Percentiles rank a stretch among this genome's conserved stretches.
phyloP scores from a whole-genome alignment of 805 yeast genomes.

The Candida dendrica region DNA sequence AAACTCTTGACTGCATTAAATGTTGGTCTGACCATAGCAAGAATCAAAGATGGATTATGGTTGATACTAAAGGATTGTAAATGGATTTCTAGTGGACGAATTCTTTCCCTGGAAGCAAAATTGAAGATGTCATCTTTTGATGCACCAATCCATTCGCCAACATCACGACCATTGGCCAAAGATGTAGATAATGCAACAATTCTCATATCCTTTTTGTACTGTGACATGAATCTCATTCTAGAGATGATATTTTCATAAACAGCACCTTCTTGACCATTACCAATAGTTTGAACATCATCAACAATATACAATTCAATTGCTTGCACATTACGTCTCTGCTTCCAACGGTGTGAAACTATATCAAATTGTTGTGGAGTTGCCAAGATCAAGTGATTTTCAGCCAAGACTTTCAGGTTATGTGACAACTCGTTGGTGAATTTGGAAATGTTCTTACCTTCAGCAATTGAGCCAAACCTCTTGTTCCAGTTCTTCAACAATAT shows the following conservation, averaged over 20 bases:
- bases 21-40: slow-evolving; percentile 43
- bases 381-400: slow-evolving; percentile 57
- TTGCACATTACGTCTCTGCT: slow-evolving; percentile 63
- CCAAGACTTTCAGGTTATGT: slow-evolving; percentile 47
- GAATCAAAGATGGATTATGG: slow-evolving; percentile 46
- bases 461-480: slow-evolving; percentile 35
- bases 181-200: slow-evolving; percentile 67
- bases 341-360: slow-evolving; percentile 72
- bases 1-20: slow-evolving; percentile 32
- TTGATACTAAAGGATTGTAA: slow-evolving; percentile 39
- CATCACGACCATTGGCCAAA: slow-evolving; percentile 65
- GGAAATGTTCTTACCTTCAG: slow-evolving; percentile 50
- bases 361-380: slow-evolving; percentile 82
- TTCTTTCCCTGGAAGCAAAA: slow-evolving; percentile 58
- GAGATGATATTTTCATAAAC: slow-evolving; percentile 65
- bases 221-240: slow-evolving; percentile 66
- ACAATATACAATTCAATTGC: slow-evolving; percentile 60
- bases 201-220: slow-evolving; percentile 50
- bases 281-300: slow-evolving; percentile 67
- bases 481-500: slow-evolving; percentile 43
- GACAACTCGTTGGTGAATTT: slow-evolving; percentile 47
- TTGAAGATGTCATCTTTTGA: slow-evolving; percentile 54
- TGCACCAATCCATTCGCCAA: slow-evolving; percentile 85
- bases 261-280: slow-evolving; percentile 49
- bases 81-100: slow-evolving; percentile 49